phyloP scores from a whole-genome alignment of 1,139 yeast species.

The Geotrichum fermentans region DNA sequence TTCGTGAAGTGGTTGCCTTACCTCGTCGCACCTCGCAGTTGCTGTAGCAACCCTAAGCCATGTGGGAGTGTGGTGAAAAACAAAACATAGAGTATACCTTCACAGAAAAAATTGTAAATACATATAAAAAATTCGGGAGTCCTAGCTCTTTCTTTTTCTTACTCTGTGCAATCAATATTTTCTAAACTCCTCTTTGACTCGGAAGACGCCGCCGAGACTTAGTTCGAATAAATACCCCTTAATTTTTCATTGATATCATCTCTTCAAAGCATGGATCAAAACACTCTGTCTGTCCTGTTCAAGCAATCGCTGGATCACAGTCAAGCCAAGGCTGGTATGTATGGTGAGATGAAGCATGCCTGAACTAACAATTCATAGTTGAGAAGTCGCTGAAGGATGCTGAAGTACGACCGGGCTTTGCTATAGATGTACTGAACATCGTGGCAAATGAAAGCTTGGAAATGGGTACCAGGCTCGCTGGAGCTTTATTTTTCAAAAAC shows the following conservation, averaged over 20 bases:
- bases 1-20: neutral
- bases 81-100: slow-evolving; percentile 1
- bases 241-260: neutral
- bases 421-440: slow-evolving; percentile 68
- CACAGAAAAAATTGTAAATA: neutral
- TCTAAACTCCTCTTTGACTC: neutral
- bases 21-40: too few relatives aligned
- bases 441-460: slow-evolving; percentile 60
- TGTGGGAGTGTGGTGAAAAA: slow-evolving; percentile 8
- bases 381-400: slow-evolving; percentile 48
- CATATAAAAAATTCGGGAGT: neutral
- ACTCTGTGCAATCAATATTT: neutral
- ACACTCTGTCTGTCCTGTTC: slow-evolving; percentile 17
- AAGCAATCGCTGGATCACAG: slow-evolving; percentile 22
- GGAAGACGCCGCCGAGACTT: neutral
- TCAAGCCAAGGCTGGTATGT: slow-evolving; percentile 21
- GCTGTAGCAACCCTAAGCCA: slow-evolving; percentile 6
- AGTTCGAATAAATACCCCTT: neutral
- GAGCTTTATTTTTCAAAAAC: slow-evolving; percentile 86
- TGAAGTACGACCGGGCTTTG: slow-evolving; percentile 68
- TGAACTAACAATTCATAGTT: too few relatives aligned
- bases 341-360: too few relatives aligned
- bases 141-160: slow-evolving; percentile 1
- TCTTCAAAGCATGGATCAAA: slow-evolving; percentile 9
- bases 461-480: slow-evolving; percentile 69